Evolutionary conservation across 192 early-diverging fungal species (phyloP).

Genomic region (Backusella westeae): DNA sequence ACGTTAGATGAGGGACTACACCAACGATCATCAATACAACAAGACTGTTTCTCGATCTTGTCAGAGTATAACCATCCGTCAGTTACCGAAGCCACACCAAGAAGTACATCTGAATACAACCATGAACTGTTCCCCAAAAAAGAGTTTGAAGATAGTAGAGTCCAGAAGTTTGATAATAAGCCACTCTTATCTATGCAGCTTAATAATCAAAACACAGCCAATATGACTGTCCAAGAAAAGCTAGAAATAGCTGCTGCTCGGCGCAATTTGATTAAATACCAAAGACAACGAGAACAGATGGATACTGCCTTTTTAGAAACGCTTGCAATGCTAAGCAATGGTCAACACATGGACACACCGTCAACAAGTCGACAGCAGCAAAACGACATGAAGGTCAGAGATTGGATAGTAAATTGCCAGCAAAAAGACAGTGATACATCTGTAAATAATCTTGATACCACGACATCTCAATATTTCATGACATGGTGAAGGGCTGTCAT

Average conservation of each 20-base stretch:
- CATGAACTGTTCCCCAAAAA: not conserved
- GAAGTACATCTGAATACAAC: not conserved
- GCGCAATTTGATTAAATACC: not conserved
- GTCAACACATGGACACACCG: not conserved
- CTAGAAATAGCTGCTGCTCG: constrained; percentile 7
- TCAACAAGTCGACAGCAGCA: not conserved
- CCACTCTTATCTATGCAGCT: not conserved
- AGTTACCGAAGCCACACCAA: not conserved
- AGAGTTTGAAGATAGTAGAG: not conserved
- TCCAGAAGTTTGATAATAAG: not conserved
- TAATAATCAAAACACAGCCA: not conserved
- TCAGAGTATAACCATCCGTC: not conserved
- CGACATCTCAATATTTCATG: not conserved
- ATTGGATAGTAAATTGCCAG: not conserved
- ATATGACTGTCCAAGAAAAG: constrained; percentile 5
- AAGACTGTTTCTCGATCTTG: not conserved
- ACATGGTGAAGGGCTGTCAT: not conserved
- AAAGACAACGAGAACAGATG: constrained; percentile 10
- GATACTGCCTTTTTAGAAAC: constrained; percentile 6
- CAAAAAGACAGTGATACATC: not conserved
- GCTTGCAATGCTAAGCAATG: not conserved
- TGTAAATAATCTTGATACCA: not conserved
- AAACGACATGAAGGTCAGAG: not conserved
- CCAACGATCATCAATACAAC: not conserved
- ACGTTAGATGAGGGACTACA: not conserved